Base-by-base conservation (phyloP, 352 stramenopile genomes). In the Phytophthora kernoviae region DNA sequence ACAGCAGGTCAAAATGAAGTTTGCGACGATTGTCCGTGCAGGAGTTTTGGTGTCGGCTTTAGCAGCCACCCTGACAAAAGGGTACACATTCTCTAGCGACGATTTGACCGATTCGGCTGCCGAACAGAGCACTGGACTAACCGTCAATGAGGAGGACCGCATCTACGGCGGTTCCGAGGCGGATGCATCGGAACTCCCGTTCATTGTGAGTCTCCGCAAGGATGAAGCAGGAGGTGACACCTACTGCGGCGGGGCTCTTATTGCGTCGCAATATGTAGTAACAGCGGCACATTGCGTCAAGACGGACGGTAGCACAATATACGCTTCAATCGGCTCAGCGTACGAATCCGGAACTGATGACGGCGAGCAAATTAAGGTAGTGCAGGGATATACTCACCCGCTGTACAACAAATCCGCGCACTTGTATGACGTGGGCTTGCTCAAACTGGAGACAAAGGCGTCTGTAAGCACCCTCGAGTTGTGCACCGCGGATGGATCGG, bases 221-320 rank as follows among this genome's bases (percentile, higher is more conserved):
- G 66, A 69, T 21, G 40, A 60, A 17, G 54, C 60, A 8, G 69
- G 61, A 4, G 66, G 58, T 39, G 61, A 55, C 44, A 84, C 75
- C 11, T 91, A 82, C 67, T 93, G 84, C 48, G 84, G 81, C n/a
- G 84, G 77, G 14, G 65, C 77, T 24, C 77, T 93, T 1, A 75
- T 93, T 44, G 65, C 81, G 7, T 60, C 74, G 40, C 66, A 80
- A 60, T 90, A 90, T 45, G 73, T 93, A 8, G 57, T 90, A 33
- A 93, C 81, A 33, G 84, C 84, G n/a, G 84, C 68, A 8, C 84
- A 93, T 54, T 93, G 84, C 62, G 76, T 88, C 40, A 80, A 81
- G 60, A 71, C 60, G 34, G 63, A 74, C 39, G 45, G 68, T 22
- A 11, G 51, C 27, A 51, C 62, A 6, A 73, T 84, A 32, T 87